Percentiles rank a stretch among this genome's conserved stretches.
These are phyloP conservation scores for Populus hybrid DNA, from an alignment of 441 rosid species.

Conservation along the genomic window DNA sequence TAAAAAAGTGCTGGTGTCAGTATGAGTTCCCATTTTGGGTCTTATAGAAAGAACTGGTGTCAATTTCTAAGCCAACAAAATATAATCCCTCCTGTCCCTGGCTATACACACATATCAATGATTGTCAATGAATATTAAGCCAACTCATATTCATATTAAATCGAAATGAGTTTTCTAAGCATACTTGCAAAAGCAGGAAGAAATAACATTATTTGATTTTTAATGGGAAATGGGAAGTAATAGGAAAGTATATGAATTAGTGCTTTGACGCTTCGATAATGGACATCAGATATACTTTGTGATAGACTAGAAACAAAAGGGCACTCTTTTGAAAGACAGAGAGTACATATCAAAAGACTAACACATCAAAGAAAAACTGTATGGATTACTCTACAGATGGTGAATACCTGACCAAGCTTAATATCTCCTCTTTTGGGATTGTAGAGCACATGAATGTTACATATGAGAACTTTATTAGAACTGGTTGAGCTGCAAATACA, in stretches of 20 bases:
- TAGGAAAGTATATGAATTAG: neutral
- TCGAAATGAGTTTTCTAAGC: neutral
- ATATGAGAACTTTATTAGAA: constrained; percentile 59
- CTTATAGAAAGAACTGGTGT: neutral
- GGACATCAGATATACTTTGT: neutral
- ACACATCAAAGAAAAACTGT: neutral
- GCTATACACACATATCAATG: neutral
- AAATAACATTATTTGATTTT: too few species aligned
- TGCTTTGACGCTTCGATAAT: neutral
- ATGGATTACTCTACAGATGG: constrained; percentile 9
- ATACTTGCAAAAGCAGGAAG: neutral
- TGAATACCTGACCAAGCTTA: constrained; percentile 88
- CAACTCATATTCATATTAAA: neutral
- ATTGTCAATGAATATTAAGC: neutral
- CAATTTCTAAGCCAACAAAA: neutral
- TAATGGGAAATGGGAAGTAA: neutral
- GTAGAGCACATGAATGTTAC: constrained; percentile 92
- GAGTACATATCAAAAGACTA: neutral
- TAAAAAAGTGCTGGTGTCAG: neutral
- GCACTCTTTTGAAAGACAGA: neutral
- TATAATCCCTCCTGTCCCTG: neutral
- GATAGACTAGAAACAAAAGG: neutral
- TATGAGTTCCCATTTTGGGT: neutral
- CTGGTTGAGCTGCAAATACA: constrained; percentile 48
- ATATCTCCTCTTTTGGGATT: constrained; percentile 97